Conservation (phyloP, 805 yeast species). For the Candida awuae region DNA sequence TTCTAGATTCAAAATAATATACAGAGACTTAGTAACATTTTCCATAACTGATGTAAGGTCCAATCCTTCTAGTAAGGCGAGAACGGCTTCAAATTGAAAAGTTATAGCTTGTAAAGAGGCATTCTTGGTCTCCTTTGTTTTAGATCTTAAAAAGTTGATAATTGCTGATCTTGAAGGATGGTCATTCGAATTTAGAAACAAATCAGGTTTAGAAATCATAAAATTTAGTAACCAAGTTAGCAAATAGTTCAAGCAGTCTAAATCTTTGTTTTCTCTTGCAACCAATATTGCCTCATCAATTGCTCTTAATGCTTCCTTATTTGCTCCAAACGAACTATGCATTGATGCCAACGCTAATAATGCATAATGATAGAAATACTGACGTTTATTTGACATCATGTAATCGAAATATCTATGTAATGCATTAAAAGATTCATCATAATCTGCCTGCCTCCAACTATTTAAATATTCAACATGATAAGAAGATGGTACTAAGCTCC, state of each 20-base stretch:
- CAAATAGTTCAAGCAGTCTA: constrained; percentile 60
- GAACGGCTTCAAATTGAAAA: constrained; percentile 56
- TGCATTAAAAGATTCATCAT: constrained; percentile 51
- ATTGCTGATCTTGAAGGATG: constrained; percentile 53
- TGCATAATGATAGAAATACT: constrained; percentile 68
- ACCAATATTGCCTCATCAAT: constrained; percentile 82
- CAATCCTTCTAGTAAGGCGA: constrained; percentile 45
- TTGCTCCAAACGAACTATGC: constrained; percentile 60
- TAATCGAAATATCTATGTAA: constrained; percentile 63
- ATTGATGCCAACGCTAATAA: constrained; percentile 62
- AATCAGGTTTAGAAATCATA: constrained; percentile 56
- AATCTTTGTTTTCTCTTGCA: constrained; percentile 79
- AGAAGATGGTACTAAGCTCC: constrained; percentile 35
- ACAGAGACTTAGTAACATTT: constrained; percentile 48
- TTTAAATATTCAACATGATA: constrained; percentile 57
- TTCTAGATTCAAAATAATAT: constrained; percentile 36
- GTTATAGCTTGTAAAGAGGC: constrained; percentile 49
- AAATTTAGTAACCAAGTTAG: constrained; percentile 69
- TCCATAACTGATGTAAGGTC: constrained; percentile 41
- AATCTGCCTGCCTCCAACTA: constrained; percentile 49
- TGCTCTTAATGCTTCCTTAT: constrained; percentile 63
- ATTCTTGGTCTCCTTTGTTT: constrained; percentile 42
- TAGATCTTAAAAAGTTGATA: constrained; percentile 49
- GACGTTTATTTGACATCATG: constrained; percentile 58
- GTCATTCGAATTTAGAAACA: constrained; percentile 31